Evolutionary conservation across 495 filamentous ascomycete species (phyloP).

Genomic region (Bryoglossum gracile): DNA sequence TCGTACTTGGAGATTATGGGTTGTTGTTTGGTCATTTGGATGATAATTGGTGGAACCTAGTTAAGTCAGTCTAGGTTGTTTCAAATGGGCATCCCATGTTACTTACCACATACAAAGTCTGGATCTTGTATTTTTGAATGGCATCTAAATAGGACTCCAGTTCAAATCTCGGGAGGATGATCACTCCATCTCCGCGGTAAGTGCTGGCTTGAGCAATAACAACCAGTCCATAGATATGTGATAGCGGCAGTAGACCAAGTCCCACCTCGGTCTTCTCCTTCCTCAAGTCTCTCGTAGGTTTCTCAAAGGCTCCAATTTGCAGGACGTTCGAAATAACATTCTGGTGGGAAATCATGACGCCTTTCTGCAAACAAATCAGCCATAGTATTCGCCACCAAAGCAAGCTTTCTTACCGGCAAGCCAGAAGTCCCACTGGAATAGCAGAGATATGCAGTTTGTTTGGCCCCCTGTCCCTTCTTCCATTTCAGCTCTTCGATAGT

Average conservation of each 20-base stretch:
- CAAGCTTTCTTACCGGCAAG: constrained; percentile 48
- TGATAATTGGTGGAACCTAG: constrained; percentile 75
- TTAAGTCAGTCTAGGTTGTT: not conserved
- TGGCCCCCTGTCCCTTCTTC: constrained; percentile 65
- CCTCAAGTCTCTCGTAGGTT: constrained; percentile 26
- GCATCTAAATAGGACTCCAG: constrained; percentile 53
- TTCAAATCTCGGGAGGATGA: constrained; percentile 85
- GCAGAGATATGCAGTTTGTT: constrained; percentile 76
- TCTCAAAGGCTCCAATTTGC: constrained; percentile 54
- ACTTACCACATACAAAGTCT: constrained; percentile 49
- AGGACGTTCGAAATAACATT: constrained; percentile 84
- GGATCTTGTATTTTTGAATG: constrained; percentile 69
- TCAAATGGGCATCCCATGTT: constrained; percentile 33
- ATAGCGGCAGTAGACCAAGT: constrained; percentile 73
- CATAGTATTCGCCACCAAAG: no score
- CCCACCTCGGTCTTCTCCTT: constrained; percentile 43
- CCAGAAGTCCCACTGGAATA: constrained; percentile 88
- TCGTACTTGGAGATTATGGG: constrained; percentile 62
- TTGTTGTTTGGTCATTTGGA: constrained; percentile 65
- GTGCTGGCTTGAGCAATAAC: constrained; percentile 62
- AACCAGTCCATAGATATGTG: constrained; percentile 81
- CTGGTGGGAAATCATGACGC: constrained; percentile 83
- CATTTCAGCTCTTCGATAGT: constrained; percentile 59
- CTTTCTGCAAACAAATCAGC: constrained; percentile 55
- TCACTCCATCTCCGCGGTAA: constrained; percentile 69